Conservation (phyloP, 2,329 filamentous ascomycete genomes). For the Chaetomium olivaceum region DNA sequence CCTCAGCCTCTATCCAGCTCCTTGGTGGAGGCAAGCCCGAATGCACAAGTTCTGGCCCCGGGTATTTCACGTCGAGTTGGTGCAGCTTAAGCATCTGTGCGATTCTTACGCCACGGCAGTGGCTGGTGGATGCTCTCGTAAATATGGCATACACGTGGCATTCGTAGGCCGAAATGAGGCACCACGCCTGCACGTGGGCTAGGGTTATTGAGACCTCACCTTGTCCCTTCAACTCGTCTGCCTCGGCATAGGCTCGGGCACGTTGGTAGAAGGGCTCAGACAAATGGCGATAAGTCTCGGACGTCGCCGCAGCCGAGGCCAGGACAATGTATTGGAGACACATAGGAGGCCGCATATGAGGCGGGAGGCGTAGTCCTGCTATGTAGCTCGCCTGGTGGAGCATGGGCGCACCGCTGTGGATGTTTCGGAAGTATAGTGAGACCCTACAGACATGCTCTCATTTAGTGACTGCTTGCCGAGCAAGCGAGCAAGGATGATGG, state of each 20-base stretch:
- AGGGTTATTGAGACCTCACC: constrained; percentile 50
- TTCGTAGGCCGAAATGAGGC: constrained; percentile 61
- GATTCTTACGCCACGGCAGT: constrained; percentile 60
- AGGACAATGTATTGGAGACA: constrained; percentile 31
- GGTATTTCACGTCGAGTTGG: constrained; percentile 57
- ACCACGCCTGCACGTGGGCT: constrained; percentile 63
- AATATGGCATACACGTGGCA: constrained; percentile 67
- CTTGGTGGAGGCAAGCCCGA: constrained; percentile 58
- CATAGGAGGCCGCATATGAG: constrained; percentile 30
- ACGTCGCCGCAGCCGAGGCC: constrained; percentile 25
- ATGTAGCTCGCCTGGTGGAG: constrained; percentile 26
- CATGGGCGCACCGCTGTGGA: constrained; percentile 28
- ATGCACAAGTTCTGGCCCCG: constrained; percentile 68
- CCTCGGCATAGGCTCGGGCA: constrained; percentile 27
- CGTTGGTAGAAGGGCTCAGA: constrained; percentile 29
- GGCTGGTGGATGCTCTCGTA: constrained; percentile 66
- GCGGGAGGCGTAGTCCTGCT: constrained; percentile 23
- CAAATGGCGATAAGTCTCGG: constrained; percentile 22
- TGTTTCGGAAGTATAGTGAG: constrained; percentile 28
- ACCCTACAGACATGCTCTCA: not conserved
- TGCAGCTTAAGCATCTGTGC: constrained; percentile 69
- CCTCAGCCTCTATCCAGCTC: constrained; percentile 68
- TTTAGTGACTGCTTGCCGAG: no score
- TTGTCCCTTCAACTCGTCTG: constrained; percentile 28
- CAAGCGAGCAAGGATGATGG: not conserved